Conservation (phyloP, 2,329 filamentous ascomycete genomes). For the Cercospora sp. region DNA sequence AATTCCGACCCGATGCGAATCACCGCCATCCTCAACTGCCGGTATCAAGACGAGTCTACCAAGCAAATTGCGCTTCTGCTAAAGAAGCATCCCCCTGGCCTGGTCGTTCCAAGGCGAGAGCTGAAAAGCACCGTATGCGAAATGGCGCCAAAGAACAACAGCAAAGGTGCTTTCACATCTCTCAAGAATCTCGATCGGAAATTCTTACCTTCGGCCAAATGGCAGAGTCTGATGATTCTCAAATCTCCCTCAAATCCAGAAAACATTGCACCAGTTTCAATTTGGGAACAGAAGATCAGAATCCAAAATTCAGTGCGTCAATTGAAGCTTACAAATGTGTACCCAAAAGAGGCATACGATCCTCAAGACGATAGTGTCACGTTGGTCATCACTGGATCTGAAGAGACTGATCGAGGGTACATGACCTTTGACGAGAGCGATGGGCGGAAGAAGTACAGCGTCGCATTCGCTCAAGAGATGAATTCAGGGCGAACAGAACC, state of each 20-base stretch:
- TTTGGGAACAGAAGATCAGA: slow-evolving; percentile 28
- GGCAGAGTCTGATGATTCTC: slow-evolving; percentile 24
- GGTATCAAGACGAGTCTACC: slow-evolving; percentile 16
- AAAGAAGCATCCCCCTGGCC: slow-evolving; percentile 21
- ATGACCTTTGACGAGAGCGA: slow-evolving; percentile 23
- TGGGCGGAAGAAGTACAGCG: slow-evolving; percentile 22
- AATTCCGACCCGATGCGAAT: slow-evolving; percentile 15
- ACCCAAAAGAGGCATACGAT: slow-evolving; percentile 21
- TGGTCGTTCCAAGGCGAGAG: slow-evolving; percentile 22
- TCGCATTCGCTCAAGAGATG: slow-evolving; percentile 21
- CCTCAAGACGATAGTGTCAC: slow-evolving; percentile 14
- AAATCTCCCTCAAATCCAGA: slow-evolving; percentile 17
- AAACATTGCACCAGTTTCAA: slow-evolving; percentile 10
- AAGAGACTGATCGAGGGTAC: slow-evolving; percentile 23
- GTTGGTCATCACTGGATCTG: slow-evolving; percentile 22
- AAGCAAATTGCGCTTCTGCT: slow-evolving; percentile 22
- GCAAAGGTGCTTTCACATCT: slow-evolving; percentile 18
- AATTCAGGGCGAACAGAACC: slow-evolving; percentile 21
- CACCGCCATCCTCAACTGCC: slow-evolving; percentile 27
- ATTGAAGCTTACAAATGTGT: slow-evolving; percentile 14
- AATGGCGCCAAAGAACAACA: slow-evolving; percentile 19
- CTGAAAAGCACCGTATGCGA: slow-evolving; percentile 26
- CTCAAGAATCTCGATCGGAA: slow-evolving; percentile 24
- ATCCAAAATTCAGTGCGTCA: slow-evolving; percentile 19
- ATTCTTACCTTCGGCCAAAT: slow-evolving; percentile 18